Conservation (phyloP, 805 yeast genomes). For the Vanderwaltozyma yarrowii region DNA sequence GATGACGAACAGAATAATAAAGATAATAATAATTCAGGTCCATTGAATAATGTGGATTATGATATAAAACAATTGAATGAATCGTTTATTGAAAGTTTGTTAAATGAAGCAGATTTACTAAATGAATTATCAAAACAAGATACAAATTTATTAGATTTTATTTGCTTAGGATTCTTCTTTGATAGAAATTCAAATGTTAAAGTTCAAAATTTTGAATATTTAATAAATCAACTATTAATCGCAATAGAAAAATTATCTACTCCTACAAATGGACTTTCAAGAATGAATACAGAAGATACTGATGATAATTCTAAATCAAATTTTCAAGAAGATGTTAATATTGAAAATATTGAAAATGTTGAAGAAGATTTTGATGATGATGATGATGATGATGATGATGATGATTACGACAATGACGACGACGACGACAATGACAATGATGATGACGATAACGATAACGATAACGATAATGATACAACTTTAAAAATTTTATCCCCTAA, state of each 20-base stretch:
- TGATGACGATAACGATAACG: background rate
- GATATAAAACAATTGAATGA: background rate
- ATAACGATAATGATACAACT: slow-evolving; percentile 3
- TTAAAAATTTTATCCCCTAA: too few relatives aligned
- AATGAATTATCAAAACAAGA: slow-evolving; percentile 1
- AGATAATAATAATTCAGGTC: background rate
- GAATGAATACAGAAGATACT: background rate
- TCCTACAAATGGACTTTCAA: background rate
- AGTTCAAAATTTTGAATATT: slow-evolving; percentile 17
- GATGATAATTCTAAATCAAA: background rate
- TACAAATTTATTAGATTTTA: slow-evolving; percentile 32
- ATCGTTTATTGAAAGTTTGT: background rate
- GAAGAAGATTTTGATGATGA: background rate
- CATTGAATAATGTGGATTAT: background rate
- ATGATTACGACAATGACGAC: background rate
- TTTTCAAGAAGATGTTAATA: background rate
- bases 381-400: slow-evolving; percentile 1
- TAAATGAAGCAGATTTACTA: background rate
- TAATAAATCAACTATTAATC: slow-evolving; percentile 16
- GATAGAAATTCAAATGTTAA: slow-evolving; percentile 4
- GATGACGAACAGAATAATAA: background rate
- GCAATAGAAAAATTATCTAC: slow-evolving; percentile 9
- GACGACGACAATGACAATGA: background rate
- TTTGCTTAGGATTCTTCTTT: slow-evolving; percentile 34
- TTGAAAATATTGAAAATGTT: slow-evolving; percentile 1